These are phyloP conservation scores for Magnaporthiopsis incrustans DNA, from an alignment of 2,329 filamentous ascomycete species.

Conservation along the genomic window DNA sequence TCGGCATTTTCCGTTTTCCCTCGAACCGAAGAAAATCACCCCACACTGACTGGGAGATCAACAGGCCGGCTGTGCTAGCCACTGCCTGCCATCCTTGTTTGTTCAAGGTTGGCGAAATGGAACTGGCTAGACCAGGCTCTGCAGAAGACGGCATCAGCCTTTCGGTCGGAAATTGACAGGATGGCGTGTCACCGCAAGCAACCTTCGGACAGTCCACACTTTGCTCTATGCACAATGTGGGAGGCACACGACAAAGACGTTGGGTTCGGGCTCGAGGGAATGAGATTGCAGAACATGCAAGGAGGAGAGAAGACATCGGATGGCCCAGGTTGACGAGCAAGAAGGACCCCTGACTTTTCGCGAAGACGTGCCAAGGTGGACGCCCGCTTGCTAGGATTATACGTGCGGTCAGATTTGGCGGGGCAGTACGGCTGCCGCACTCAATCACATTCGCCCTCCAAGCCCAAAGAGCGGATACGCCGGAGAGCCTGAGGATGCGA, in stretches of 20 bases:
- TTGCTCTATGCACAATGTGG: too few relatives aligned
- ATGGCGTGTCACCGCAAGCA: too few relatives aligned
- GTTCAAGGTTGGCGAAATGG: background rate
- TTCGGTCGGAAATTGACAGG: too few relatives aligned
- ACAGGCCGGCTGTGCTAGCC: background rate
- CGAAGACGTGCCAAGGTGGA: background rate
- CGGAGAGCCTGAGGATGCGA: background rate
- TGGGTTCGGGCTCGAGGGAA: too few relatives aligned
- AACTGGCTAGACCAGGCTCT: background rate
- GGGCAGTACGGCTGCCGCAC: background rate
- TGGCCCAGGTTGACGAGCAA: background rate
- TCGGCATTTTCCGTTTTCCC: background rate
- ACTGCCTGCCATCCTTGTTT: background rate
- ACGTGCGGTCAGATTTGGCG: too few relatives aligned
- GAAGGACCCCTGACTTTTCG: background rate
- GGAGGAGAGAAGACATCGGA: too few relatives aligned
- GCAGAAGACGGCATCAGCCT: too few relatives aligned
- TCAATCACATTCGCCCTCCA: background rate
- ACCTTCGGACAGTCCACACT: too few relatives aligned
- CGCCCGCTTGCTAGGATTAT: background rate
- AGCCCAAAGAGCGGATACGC: background rate
- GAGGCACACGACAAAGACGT: too few relatives aligned
- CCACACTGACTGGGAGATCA: background rate
- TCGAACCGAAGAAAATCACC: too few relatives aligned
- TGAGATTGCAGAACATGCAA: too few relatives aligned